Conservation (phyloP, 2,329 filamentous ascomycete species). For the Penicillium sp. region DNA sequence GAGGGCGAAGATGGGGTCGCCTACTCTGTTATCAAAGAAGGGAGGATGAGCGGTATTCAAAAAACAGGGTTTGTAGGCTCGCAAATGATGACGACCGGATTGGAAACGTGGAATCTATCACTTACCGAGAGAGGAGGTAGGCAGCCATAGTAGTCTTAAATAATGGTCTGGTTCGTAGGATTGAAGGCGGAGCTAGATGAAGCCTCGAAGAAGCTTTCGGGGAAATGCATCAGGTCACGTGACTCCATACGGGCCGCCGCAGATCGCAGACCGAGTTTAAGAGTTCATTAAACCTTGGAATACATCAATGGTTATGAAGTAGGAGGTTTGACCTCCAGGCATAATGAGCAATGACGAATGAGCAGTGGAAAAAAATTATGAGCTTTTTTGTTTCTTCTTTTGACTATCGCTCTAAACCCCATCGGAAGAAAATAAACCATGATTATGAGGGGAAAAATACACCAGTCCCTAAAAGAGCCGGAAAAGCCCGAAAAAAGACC, state of each 20-base stretch:
- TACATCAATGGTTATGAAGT: neutral
- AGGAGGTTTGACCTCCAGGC: neutral
- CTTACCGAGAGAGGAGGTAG: conserved; percentile 14
- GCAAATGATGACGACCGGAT: neutral
- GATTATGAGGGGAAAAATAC: conserved; percentile 20
- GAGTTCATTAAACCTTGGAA: neutral
- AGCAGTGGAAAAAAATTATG: neutral
- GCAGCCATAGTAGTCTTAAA: conserved; percentile 3
- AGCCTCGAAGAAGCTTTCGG: neutral
- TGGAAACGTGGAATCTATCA: neutral
- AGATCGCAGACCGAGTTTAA: too few relatives aligned
- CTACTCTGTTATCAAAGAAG: conserved; percentile 37
- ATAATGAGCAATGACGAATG: too few relatives aligned
- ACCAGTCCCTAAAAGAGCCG: conserved; percentile 9
- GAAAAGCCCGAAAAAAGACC: conserved; percentile 7
- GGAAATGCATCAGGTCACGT: neutral
- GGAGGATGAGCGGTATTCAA: neutral
- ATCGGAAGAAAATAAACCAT: conserved; percentile 19
- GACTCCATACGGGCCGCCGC: neutral
- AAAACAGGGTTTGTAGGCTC: neutral
- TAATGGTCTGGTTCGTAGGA: neutral
- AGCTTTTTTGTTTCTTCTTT: conserved; percentile 5
- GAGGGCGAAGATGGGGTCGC: conserved; percentile 55
- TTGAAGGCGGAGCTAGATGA: conserved; percentile 1
- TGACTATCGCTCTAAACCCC: conserved; percentile 6